These are phyloP conservation scores for Colletotrichum eremochloae DNA, from an alignment of 2,329 filamentous ascomycete genomes.

Conservation along the genomic window DNA sequence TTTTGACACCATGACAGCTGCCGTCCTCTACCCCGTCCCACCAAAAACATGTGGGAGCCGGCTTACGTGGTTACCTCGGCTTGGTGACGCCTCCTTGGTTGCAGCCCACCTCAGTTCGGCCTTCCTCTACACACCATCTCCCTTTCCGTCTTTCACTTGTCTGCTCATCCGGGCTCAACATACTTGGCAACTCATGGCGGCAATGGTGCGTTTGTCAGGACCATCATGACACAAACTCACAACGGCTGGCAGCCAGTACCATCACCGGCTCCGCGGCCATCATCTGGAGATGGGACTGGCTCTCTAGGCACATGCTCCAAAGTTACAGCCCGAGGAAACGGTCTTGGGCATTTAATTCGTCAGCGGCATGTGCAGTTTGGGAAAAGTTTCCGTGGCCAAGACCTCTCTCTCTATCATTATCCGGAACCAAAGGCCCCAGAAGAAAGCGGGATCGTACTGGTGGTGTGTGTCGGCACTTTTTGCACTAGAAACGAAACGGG, in stretches of 20 bases:
- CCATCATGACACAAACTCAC: neutral
- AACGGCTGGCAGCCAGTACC: neutral
- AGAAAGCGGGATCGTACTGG: constrained; percentile 25
- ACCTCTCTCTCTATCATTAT: neutral
- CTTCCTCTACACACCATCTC: neutral
- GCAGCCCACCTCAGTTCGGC: constrained; percentile 15
- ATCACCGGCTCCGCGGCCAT: neutral
- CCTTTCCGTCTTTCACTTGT: neutral
- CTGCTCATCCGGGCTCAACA: neutral
- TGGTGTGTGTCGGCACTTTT: constrained; percentile 3
- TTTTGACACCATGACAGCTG: neutral
- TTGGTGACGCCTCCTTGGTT: constrained; percentile 8
- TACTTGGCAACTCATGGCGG: neutral
- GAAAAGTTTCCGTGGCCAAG: constrained; percentile 37
- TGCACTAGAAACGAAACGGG: constrained; percentile 32
- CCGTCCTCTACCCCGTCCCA: neutral
- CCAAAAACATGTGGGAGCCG: constrained; percentile 23
- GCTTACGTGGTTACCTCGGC: constrained; percentile 18
- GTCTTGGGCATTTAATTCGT: constrained; percentile 11
- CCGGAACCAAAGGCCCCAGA: constrained; percentile 18
- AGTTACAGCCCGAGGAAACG: constrained; percentile 4
- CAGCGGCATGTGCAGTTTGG: constrained; percentile 7
- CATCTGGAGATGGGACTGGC: constrained; percentile 17
- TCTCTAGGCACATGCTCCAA: constrained; percentile 15
- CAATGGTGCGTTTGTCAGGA: constrained; percentile 3